Conservation (phyloP, 78 protist species). For the Tieghemostelium lacteum region DNA sequence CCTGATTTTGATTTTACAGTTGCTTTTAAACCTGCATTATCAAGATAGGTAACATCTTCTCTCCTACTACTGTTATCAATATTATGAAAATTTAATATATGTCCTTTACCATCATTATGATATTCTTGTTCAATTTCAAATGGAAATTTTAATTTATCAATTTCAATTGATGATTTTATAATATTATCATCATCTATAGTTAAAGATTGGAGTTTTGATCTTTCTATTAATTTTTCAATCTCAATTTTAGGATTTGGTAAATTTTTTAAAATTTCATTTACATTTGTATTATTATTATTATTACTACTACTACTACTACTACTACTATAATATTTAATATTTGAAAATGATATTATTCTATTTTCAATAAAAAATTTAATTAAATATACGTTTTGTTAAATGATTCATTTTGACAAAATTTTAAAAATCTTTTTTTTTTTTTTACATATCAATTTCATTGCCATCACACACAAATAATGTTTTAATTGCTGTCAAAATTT, state of each 20-base stretch:
- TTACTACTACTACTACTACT: not conserved
- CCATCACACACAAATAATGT: too few relatives aligned
- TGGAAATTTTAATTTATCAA: not conserved
- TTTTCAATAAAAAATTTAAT: too few relatives aligned
- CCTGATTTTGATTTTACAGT: conserved; percentile 18
- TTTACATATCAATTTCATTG: too few relatives aligned
- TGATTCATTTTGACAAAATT: too few relatives aligned
- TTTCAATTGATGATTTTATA: not conserved
- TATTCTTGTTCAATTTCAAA: not conserved
- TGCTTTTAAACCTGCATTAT: conserved; percentile 3
- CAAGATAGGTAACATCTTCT: not conserved
- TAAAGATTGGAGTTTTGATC: not conserved
- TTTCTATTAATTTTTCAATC: not conserved
- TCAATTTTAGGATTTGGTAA: conserved; percentile 16
- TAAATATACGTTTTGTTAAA: too few relatives aligned
- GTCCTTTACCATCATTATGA: not conserved
- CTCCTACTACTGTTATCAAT: not conserved
- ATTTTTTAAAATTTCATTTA: not conserved
- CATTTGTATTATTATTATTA: conserved; percentile 6
- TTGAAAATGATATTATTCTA: too few relatives aligned
- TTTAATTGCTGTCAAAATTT: too few relatives aligned
- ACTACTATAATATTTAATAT: too few relatives aligned
- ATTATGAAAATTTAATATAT: not conserved
- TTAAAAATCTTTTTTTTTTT: too few relatives aligned
- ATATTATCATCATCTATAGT: not conserved